Base-by-base conservation (phyloP, 2,329 filamentous ascomycete genomes). In the Trichoderma afroharzianum region DNA sequence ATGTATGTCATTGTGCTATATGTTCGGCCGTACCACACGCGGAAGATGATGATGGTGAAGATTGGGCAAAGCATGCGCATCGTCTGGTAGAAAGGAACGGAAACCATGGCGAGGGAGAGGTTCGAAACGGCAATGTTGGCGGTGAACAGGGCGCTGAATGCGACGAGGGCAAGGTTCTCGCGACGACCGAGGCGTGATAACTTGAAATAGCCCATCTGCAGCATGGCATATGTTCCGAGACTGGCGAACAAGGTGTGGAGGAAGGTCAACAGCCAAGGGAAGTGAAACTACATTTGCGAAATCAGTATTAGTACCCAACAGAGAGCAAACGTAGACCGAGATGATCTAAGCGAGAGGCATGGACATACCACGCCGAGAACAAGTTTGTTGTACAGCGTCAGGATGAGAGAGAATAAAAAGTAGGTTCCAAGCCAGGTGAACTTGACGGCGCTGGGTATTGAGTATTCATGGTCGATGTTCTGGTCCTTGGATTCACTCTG, bases 21-120 rank as follows among this genome's bases (percentile, higher is more conserved):
- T 21, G 83, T 85, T 68, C 87, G 85, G 72, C 81, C 79, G 78
- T 87, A 90, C 77, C 84, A 84, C 64, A 87, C 76, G 66, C 87
- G 86, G 82, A 88, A 90, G 77, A 91, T 88, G 73, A 88, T 78
- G 70, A 90, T 86, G 67, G 88, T 89, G 77, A 90, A 88, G 75
- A 90, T 84, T 32, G 89, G 88, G 72, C 85, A 87, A 24, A 88
- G 87, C 72, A 88, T 89, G 74, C 88, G 85, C 79, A 90, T 86
- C 71, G 89, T 88, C 78, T 91, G 88, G 79, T 90, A 89, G 79
- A 91, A 91, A 2, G 89, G 87, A n/a, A 91, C 87, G 0, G 88
- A 90, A 47, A 89, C 88, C 84, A 88, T 85, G 72, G 82, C 82
- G 47, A 90, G 82, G n/a, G 88, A 90, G 28, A 89, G 83, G 79